Conservation (phyloP, 768 basidiomycete species). For the Podaxis rugospora region DNA sequence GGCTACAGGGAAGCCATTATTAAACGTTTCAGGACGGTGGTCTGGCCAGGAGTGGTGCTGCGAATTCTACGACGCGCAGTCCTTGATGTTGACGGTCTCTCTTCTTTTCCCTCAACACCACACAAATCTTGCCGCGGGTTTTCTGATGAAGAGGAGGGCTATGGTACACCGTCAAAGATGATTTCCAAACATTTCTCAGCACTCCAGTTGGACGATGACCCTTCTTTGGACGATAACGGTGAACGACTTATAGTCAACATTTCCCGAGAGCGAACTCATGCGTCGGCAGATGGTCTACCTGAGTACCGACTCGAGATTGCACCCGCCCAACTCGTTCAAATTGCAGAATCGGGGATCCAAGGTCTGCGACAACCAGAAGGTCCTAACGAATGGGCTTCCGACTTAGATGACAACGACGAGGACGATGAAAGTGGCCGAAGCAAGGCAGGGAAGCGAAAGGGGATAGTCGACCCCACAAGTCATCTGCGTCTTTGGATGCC, state of each 20-base stretch:
- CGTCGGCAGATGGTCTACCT: conserved; percentile 62
- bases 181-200: conserved; percentile 54
- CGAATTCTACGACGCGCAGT: conserved; percentile 66
- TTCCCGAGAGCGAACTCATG: conserved; percentile 59
- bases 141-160: conserved; percentile 15
- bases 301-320: conserved; percentile 82
- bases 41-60: conserved; percentile 75
- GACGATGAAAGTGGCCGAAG: conserved; percentile 35
- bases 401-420: conserved; percentile 44
- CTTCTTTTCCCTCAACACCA: conserved; percentile 32
- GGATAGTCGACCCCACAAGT: conserved; percentile 46
- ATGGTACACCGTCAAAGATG: conserved; percentile 52
- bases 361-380: conserved; percentile 50
- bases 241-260: conserved; percentile 58
- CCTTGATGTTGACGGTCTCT: conserved; percentile 38
- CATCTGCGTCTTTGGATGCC: conserved; percentile 78
- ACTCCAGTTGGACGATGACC: conserved; percentile 25
- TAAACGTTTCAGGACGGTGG: conserved; percentile 77
- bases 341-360: conserved; percentile 63
- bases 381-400: conserved; percentile 44
- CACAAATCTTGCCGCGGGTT: conserved; percentile 25
- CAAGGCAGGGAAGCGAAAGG: conserved; percentile 28
- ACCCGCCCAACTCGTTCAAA: conserved; percentile 58
- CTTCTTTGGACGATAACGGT: conserved; percentile 31
- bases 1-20: conserved; percentile 79